Conservation (phyloP, 768 basidiomycete species). For the Amanita inopinata region DNA sequence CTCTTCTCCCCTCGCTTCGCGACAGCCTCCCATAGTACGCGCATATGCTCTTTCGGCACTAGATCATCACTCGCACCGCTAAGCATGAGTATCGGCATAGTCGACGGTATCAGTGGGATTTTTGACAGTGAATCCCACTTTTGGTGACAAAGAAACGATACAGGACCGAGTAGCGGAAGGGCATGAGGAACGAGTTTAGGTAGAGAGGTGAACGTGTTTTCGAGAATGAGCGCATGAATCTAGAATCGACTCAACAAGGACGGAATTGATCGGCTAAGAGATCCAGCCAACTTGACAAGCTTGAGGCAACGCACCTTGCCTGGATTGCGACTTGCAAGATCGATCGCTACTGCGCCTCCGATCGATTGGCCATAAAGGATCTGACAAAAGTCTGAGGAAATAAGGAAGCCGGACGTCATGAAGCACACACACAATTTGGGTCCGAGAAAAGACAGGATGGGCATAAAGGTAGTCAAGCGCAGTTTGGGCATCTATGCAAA, state of each 20-base stretch:
- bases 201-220: constrained; percentile 90
- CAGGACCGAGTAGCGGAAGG: constrained; percentile 61
- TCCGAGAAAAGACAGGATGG: constrained; percentile 53
- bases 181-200: constrained; percentile 74
- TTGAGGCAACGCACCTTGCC: constrained; percentile 36
- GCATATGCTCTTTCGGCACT: constrained; percentile 72
- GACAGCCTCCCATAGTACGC: constrained; percentile 56
- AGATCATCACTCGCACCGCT: constrained; percentile 67
- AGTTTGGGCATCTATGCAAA: constrained; percentile 80
- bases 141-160: constrained; percentile 77
- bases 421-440: constrained; percentile 47
- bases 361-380: constrained; percentile 80
- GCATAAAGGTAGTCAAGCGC: constrained; percentile 63
- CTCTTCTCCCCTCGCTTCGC: constrained; percentile 42
- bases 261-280: not conserved
- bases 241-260: constrained; percentile 17
- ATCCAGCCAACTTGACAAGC: too few relatives aligned
- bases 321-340: constrained; percentile 74
- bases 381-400: constrained; percentile 21
- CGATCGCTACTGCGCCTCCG: constrained; percentile 88
- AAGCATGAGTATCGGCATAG: constrained; percentile 73
- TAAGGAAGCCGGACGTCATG: not conserved
- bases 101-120: constrained; percentile 49
- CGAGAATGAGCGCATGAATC: constrained; percentile 76
- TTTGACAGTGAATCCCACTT: constrained; percentile 78